phyloP scores from a whole-genome alignment of 1,284 basidiomycete genomes.

The Leccinum fallax region DNA sequence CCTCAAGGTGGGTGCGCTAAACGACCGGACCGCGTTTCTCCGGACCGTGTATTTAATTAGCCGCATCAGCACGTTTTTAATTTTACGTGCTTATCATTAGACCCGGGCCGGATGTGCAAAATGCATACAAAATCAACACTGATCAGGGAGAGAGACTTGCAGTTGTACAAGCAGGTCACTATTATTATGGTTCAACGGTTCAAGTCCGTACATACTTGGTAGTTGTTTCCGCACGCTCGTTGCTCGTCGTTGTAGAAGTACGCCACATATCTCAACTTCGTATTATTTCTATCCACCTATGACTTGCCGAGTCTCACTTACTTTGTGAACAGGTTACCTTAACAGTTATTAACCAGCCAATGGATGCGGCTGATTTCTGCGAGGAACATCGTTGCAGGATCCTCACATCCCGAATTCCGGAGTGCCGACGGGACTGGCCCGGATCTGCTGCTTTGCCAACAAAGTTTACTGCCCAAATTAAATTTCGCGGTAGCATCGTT shows the following conservation, averaged over 20 bases:
- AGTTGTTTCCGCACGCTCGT: not conserved
- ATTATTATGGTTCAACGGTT: no score
- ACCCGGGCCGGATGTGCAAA: not conserved
- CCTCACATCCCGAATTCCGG: no score
- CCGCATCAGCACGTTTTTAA: not conserved
- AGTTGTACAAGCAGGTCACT: not conserved
- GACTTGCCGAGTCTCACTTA: not conserved
- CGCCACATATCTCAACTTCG: not conserved
- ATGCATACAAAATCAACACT: not conserved
- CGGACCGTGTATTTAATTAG: not conserved
- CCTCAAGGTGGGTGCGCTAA: not conserved
- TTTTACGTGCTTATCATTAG: not conserved
- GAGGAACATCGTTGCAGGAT: not conserved
- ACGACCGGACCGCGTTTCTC: not conserved
- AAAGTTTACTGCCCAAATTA: not conserved
- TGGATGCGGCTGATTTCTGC: no score
- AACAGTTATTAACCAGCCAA: no score
- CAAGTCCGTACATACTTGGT: no score
- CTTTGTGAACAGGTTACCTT: not conserved
- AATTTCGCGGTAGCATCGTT: slow-evolving; percentile 18
- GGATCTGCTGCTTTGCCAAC: not conserved
- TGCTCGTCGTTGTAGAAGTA: no score
- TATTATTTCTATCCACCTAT: not conserved
- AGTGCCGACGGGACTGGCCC: not conserved
- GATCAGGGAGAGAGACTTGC: not conserved